Evolutionary conservation across 208 protist genomes (phyloP).

Genomic region (Trypanosoma lewisi): DNA sequence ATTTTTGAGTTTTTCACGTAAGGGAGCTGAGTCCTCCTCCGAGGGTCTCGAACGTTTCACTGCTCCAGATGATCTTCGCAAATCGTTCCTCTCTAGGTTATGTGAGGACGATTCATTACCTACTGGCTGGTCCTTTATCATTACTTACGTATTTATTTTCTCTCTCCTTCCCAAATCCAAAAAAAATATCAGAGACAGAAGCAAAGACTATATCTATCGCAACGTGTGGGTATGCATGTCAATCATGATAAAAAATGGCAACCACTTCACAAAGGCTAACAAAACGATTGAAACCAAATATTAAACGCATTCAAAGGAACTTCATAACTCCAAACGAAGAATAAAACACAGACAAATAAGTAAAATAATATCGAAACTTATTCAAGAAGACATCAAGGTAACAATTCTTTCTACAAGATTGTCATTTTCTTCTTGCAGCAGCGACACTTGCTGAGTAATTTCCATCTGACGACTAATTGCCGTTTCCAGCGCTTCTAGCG

Average conservation of each 20-base stretch:
- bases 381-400: slow-evolving; percentile 34
- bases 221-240: too few species aligned
- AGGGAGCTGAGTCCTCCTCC: slow-evolving; percentile 11
- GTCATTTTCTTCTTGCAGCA: slow-evolving; percentile 62
- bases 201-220: too few species aligned
- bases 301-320: slow-evolving; percentile 1
- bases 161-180: neutral
- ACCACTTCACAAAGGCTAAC: neutral
- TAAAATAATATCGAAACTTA: neutral
- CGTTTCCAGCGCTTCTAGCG: slow-evolving; percentile 63
- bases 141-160: slow-evolving; percentile 13
- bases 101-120: neutral
- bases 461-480: slow-evolving; percentile 82
- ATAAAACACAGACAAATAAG: slow-evolving; percentile 9
- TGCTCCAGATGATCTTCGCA: neutral
- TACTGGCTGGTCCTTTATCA: neutral
- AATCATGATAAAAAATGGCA: too few species aligned
- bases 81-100: neutral
- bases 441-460: slow-evolving; percentile 51
- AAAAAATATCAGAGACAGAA: slow-evolving; percentile 15
- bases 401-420: slow-evolving; percentile 59
- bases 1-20: slow-evolving; percentile 30
- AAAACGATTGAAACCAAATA: neutral
- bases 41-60: slow-evolving; percentile 17
- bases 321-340: neutral